Conservation (phyloP, 306 rosid genomes). For the Acacia crassicarpa region DNA sequence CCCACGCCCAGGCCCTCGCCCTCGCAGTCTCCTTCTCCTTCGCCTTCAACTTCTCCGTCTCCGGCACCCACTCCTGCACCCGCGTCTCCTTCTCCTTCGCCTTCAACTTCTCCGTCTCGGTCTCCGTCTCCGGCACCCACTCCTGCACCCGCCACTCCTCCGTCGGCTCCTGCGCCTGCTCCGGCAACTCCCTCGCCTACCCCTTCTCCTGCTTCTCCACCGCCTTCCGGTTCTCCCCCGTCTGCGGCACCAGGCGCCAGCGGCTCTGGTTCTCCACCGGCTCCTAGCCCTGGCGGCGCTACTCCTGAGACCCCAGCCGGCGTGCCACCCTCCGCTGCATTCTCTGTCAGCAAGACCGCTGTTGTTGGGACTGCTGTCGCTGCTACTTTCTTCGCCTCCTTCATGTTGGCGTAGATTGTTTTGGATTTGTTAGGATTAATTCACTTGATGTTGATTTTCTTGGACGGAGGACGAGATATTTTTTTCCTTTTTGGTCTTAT, state of each 20-base stretch:
- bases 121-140: slow-evolving; percentile 31
- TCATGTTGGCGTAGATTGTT: slow-evolving; percentile 59
- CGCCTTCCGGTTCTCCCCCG: slow-evolving; percentile 22
- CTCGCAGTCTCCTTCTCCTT: slow-evolving; percentile 22
- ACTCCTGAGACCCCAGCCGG: slow-evolving; percentile 25
- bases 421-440: neutral
- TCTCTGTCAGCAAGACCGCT: slow-evolving; percentile 45
- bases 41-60: neutral
- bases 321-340: slow-evolving; percentile 39
- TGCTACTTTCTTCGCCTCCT: slow-evolving; percentile 57
- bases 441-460: slow-evolving; percentile 42
- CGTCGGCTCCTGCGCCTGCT: slow-evolving; percentile 33
- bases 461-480: slow-evolving; percentile 72
- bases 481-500: slow-evolving; percentile 27
- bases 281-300: slow-evolving; percentile 27
- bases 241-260: slow-evolving; percentile 12
- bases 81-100: neutral
- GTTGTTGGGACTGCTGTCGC: slow-evolving; percentile 64
- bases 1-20: neutral
- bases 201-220: slow-evolving; percentile 29
- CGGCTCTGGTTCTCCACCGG: slow-evolving; percentile 22
- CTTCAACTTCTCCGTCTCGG: neutral
- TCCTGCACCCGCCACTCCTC: slow-evolving; percentile 12
- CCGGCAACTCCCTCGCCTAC: slow-evolving; percentile 29
- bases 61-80: slow-evolving; percentile 30